Evolutionary conservation across 768 basidiomycete species (phyloP).

Genomic region (Russula sp.): DNA sequence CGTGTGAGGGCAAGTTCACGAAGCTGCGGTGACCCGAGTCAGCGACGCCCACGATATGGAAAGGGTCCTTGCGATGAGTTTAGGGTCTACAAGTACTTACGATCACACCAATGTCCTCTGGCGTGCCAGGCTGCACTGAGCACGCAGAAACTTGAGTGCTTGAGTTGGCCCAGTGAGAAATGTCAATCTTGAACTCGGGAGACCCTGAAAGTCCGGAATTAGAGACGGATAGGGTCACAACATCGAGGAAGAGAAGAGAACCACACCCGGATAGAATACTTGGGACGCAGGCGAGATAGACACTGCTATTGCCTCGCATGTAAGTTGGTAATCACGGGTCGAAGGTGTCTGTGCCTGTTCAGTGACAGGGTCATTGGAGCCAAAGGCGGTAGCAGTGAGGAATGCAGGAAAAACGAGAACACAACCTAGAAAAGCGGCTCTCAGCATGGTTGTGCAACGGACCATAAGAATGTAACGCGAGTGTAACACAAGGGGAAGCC

Average conservation of each 20-base stretch:
- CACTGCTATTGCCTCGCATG: not conserved
- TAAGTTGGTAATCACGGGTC: not conserved
- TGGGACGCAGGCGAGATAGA: not conserved
- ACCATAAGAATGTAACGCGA: no score
- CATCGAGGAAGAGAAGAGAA: not conserved
- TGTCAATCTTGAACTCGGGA: slow-evolving; percentile 6
- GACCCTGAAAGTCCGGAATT: no score
- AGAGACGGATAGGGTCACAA: not conserved
- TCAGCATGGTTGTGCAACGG: not conserved
- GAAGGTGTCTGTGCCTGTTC: not conserved
- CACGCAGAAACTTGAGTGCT: slow-evolving; percentile 20
- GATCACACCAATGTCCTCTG: slow-evolving; percentile 19
- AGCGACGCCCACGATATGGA: no score
- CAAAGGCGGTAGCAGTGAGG: not conserved
- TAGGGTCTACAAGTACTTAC: not conserved
- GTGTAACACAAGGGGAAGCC: no score
- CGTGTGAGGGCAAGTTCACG: not conserved
- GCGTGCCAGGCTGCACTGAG: slow-evolving; percentile 21
- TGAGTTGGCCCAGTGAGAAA: slow-evolving; percentile 19
- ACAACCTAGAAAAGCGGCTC: not conserved
- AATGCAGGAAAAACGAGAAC: not conserved
- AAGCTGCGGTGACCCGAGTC: no score
- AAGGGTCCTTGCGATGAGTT: no score
- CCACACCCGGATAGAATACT: not conserved
- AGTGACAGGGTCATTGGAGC: not conserved